Percentiles rank a stretch among this genome's conserved stretches.
Conservation (phyloP, 2,329 filamentous ascomycete genomes). For the Phaeosphaeria sp. region DNA sequence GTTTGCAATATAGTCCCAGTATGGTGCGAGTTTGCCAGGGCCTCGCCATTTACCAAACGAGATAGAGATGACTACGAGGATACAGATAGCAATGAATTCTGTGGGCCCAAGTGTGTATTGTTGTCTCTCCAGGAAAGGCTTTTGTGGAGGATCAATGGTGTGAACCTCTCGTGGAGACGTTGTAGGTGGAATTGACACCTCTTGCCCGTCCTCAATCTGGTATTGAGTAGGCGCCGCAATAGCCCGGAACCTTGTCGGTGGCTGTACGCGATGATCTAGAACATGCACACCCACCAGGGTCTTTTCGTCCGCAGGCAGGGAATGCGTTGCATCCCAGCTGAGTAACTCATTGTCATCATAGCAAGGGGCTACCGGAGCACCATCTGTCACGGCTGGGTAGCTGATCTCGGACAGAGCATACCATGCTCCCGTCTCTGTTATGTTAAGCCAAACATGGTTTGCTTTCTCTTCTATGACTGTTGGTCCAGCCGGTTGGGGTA, state of each 20-base stretch:
- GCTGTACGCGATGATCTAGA: slow-evolving; percentile 35
- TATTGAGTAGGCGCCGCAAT: slow-evolving; percentile 37
- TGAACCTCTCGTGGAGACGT: slow-evolving; percentile 26
- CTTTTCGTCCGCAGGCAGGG: slow-evolving; percentile 36
- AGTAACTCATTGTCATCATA: slow-evolving; percentile 51
- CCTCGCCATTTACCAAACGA: slow-evolving; percentile 7
- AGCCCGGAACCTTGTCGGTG: slow-evolving; percentile 24
- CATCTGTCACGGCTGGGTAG: slow-evolving; percentile 84
- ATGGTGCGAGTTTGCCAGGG: slow-evolving; percentile 16
- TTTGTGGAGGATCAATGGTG: slow-evolving; percentile 28
- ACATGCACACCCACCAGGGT: slow-evolving; percentile 51
- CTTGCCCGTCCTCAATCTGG: slow-evolving; percentile 24
- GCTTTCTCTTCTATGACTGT: slow-evolving; percentile 49
- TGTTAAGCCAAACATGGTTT: slow-evolving; percentile 77
- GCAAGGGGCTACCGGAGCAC: slow-evolving; percentile 63
- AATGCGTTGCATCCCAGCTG: slow-evolving; percentile 34
- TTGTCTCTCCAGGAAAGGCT: slow-evolving; percentile 16
- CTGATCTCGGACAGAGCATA: slow-evolving; percentile 87
- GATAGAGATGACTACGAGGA: slow-evolving; percentile 15
- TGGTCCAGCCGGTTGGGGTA: slow-evolving; percentile 82
- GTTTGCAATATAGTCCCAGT: slow-evolving; percentile 19
- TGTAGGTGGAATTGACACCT: slow-evolving; percentile 28
- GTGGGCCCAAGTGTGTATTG: background rate
- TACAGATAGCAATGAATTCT: background rate
- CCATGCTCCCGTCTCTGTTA: slow-evolving; percentile 86